Conservation (phyloP, 768 basidiomycete species). For the Boletus vinaceobasis region DNA sequence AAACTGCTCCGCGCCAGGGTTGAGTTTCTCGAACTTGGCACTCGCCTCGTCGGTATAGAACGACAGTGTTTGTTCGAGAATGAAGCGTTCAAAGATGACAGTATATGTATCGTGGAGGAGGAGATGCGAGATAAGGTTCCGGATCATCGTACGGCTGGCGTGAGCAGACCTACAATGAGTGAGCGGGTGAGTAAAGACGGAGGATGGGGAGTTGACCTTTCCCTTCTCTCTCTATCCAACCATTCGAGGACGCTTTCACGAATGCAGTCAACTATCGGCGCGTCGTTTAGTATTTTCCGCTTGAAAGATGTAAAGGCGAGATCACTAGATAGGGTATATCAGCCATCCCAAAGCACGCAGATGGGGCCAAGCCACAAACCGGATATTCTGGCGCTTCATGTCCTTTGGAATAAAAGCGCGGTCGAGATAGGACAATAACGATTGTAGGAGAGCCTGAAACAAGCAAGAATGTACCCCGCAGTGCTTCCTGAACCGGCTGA, state of each 20-base stretch:
- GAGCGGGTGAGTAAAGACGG: neutral
- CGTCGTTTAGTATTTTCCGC: slow-evolving; percentile 48
- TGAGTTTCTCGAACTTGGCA: slow-evolving; percentile 31
- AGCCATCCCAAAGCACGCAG: neutral
- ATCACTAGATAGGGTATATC: slow-evolving; percentile 34
- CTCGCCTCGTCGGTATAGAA: slow-evolving; percentile 57
- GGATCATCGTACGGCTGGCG: slow-evolving; percentile 40
- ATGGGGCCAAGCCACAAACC: slow-evolving; percentile 34
- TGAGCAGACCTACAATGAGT: slow-evolving; percentile 35
- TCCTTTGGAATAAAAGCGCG: slow-evolving; percentile 53
- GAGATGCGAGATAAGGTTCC: slow-evolving; percentile 54
- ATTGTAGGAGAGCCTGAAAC: slow-evolving; percentile 52
- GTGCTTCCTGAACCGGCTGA: neutral
- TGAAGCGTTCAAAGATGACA: slow-evolving; percentile 52
- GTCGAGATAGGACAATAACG: slow-evolving; percentile 70
- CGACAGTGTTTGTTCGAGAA: slow-evolving; percentile 45
- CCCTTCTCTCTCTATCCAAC: slow-evolving; percentile 52
- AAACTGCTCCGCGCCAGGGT: slow-evolving; percentile 45
- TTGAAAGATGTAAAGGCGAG: slow-evolving; percentile 58
- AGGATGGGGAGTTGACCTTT: slow-evolving; percentile 25
- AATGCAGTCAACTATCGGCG: slow-evolving; percentile 41
- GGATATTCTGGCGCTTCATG: slow-evolving; percentile 38
- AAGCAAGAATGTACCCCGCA: neutral
- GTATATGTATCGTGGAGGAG: slow-evolving; percentile 54
- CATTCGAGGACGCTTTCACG: slow-evolving; percentile 46